These are phyloP conservation scores for Chernovozyma sophiae-reginae DNA, from an alignment of 1,139 yeast species.

Conservation along the genomic window DNA sequence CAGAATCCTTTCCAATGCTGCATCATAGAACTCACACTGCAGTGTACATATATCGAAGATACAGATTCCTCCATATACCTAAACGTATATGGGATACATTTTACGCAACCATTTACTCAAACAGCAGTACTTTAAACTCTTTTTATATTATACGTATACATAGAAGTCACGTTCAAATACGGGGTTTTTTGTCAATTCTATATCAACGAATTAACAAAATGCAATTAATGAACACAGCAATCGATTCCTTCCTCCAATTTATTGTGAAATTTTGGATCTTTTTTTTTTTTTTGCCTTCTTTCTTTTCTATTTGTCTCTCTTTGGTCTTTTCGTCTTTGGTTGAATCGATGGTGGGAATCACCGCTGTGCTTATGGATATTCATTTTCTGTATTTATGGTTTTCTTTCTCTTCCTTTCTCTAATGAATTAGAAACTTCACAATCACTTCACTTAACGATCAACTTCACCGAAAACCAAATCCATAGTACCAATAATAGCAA, in stretches of 20 bases:
- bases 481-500: slow-evolving; percentile 93
- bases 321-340: neutral
- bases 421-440: no score
- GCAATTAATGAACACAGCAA: slow-evolving; percentile 2
- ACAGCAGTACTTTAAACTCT: neutral
- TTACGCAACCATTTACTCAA: no score
- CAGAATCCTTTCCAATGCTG: no score
- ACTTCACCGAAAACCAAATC: slow-evolving; percentile 94
- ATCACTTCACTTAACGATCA: slow-evolving; percentile 54
- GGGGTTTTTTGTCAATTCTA: slow-evolving; percentile 4
- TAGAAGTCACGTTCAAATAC: slow-evolving; percentile 2
- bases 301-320: no score
- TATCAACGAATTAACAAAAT: slow-evolving; percentile 6
- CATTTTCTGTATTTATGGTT: neutral
- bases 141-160: neutral
- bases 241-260: neutral
- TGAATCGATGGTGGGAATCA: neutral
- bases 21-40: no score
- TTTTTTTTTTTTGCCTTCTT: no score
- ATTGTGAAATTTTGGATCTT: no score
- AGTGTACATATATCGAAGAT: no score
- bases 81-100: no score
- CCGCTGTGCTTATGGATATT: neutral
- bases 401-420: neutral
- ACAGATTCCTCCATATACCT: no score